These are phyloP conservation scores for Leccinum subtestaceum DNA, from an alignment of 768 basidiomycete genomes.

Conservation along the genomic window DNA sequence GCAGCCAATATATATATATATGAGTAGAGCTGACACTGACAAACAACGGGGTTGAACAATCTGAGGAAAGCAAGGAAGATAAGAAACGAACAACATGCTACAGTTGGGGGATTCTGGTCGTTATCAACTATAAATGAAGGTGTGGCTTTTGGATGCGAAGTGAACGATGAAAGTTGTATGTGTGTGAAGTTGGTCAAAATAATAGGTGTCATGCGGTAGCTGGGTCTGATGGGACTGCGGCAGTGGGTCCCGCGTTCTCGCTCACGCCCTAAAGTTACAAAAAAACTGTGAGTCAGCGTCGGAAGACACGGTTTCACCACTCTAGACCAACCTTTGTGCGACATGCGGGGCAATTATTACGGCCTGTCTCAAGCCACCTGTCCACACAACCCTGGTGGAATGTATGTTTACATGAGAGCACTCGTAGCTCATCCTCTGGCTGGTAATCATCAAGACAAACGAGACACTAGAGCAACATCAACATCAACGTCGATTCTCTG, in stretches of 20 bases:
- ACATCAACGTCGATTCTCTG: background rate
- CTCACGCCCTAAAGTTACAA: constrained; percentile 23
- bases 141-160: constrained; percentile 11
- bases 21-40: constrained; percentile 15
- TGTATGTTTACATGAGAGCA: constrained; percentile 82
- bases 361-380: constrained; percentile 79
- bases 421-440: constrained; percentile 70
- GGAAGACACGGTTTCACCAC: background rate
- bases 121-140: constrained; percentile 14
- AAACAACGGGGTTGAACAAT: constrained; percentile 10
- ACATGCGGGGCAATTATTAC: constrained; percentile 92
- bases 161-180: constrained; percentile 2
- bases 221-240: constrained; percentile 1
- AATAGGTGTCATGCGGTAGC: constrained; percentile 11
- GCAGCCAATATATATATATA: constrained; percentile 24
- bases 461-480: constrained; percentile 51
- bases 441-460: constrained; percentile 89
- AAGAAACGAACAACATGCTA: constrained; percentile 28
- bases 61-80: constrained; percentile 6
- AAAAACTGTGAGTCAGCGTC: background rate
- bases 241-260: constrained; percentile 17
- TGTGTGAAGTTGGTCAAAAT: background rate
- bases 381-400: constrained; percentile 91
- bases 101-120: constrained; percentile 12
- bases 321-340: constrained; percentile 58